Conservation (phyloP, 441 rosid species). For the Breynia disticha region DNA sequence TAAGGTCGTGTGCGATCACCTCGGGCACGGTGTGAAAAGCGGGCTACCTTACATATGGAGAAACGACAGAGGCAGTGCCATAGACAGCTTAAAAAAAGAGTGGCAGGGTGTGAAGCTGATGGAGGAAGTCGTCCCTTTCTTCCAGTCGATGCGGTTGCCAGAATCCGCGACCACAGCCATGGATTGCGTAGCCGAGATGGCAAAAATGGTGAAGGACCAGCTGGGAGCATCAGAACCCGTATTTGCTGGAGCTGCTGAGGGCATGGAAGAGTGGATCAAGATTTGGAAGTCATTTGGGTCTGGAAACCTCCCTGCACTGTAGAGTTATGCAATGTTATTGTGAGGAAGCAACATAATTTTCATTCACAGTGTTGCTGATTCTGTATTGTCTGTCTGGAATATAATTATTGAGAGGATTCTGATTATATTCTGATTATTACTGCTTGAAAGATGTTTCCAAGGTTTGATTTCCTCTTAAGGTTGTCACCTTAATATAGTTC, state of each 20-base stretch:
- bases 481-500: too few relatives aligned
- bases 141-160: slow-evolving; percentile 55
- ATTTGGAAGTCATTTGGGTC: slow-evolving; percentile 62
- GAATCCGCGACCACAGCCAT: slow-evolving; percentile 47
- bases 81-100: slow-evolving; percentile 83
- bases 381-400: too few relatives aligned
- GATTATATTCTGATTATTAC: too few relatives aligned
- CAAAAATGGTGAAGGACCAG: slow-evolving; percentile 52
- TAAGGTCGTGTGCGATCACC: slow-evolving; percentile 71
- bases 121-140: slow-evolving; percentile 88
- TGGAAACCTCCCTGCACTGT: slow-evolving; percentile 14
- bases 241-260: slow-evolving; percentile 60
- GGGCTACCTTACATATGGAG: slow-evolving; percentile 94
- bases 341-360: too few relatives aligned
- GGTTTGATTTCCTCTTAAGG: too few relatives aligned
- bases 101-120: slow-evolving; percentile 95
- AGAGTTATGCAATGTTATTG: slow-evolving; percentile 1
- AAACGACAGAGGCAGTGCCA: slow-evolving; percentile 67
- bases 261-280: slow-evolving; percentile 72
- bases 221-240: slow-evolving; percentile 50
- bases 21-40: slow-evolving; percentile 70
- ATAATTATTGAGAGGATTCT: too few relatives aligned
- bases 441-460: too few relatives aligned
- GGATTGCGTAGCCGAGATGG: slow-evolving; percentile 63
- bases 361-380: too few relatives aligned